These are phyloP conservation scores for Geotrichum restrictum DNA, from an alignment of 1,139 yeast genomes.

Conservation along the genomic window DNA sequence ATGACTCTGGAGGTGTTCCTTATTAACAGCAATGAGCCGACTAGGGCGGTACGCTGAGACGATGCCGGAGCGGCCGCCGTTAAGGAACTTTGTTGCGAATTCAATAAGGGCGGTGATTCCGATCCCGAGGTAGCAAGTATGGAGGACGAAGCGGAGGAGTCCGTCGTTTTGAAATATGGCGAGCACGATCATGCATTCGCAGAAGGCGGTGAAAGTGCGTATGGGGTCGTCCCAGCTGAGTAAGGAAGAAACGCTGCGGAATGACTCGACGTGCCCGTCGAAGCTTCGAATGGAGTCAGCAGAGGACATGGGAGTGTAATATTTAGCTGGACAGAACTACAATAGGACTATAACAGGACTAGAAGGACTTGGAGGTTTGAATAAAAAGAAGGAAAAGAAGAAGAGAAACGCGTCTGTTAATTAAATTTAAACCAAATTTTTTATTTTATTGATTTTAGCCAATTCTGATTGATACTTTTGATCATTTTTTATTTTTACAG, in stretches of 20 bases:
- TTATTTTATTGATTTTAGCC: neutral
- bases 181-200: slow-evolving; percentile 56
- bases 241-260: slow-evolving; percentile 31
- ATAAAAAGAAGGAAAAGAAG: neutral
- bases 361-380: neutral
- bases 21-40: slow-evolving; percentile 35
- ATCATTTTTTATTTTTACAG: too few relatives aligned
- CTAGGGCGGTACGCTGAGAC: slow-evolving; percentile 38
- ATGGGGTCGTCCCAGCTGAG: slow-evolving; percentile 83
- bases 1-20: slow-evolving; percentile 35
- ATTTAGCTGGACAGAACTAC: too few relatives aligned
- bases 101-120: slow-evolving; percentile 36
- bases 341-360: too few relatives aligned
- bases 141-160: slow-evolving; percentile 64
- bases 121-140: slow-evolving; percentile 39
- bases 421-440: neutral
- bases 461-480: neutral
- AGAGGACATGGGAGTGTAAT: slow-evolving; percentile 12
- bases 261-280: slow-evolving; percentile 16
- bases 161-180: slow-evolving; percentile 66
- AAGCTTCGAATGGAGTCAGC: slow-evolving; percentile 20
- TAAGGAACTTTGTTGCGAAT: slow-evolving; percentile 35
- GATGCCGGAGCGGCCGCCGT: slow-evolving; percentile 36
- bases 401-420: neutral
- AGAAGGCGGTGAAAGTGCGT: slow-evolving; percentile 73